These are phyloP conservation scores for Aspergillus sclerotioniger DNA, from an alignment of 495 filamentous ascomycete species.

Conservation along the genomic window DNA sequence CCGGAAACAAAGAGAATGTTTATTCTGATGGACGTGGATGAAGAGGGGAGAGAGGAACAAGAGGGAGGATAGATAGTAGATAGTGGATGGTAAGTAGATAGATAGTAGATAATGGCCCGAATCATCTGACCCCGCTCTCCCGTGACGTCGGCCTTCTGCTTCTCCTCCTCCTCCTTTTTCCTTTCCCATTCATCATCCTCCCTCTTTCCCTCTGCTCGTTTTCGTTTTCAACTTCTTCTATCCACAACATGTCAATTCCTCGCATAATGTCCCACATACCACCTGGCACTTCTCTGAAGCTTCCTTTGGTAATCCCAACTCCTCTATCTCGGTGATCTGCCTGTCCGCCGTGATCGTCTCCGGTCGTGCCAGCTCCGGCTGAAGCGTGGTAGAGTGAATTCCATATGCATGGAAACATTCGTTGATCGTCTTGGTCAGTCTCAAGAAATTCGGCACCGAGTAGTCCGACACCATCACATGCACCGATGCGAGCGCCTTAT, in stretches of 20 bases:
- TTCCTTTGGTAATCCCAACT: not conserved
- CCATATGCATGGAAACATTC: conserved; percentile 50
- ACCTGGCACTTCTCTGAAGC: conserved; percentile 13
- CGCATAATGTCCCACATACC: conserved; percentile 20
- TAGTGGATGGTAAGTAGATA: not conserved
- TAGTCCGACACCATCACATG: conserved; percentile 36
- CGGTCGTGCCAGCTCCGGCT: conserved; percentile 41
- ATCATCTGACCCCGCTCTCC: not conserved
- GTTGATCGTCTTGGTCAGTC: conserved; percentile 33
- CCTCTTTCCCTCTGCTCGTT: not conserved
- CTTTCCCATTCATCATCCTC: conserved; percentile 1
- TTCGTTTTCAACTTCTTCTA: not conserved
- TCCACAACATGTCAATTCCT: conserved; percentile 23
- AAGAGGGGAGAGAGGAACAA: not conserved
- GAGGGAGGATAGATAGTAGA: not conserved
- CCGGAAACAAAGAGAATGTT: not conserved
- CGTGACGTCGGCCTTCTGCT: not conserved
- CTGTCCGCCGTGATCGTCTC: not conserved
- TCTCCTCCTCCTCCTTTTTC: not conserved
- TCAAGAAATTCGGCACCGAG: conserved; percentile 26
- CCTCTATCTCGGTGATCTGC: not conserved
- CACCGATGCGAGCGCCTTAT: conserved; percentile 42
- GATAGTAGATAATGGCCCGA: not conserved
- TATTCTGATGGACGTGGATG: not conserved
- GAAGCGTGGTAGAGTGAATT: conserved; percentile 43